These are phyloP conservation scores for Schizonepeta tenuifolia DNA, from an alignment of 257 asterid species.

Conservation along the genomic window DNA sequence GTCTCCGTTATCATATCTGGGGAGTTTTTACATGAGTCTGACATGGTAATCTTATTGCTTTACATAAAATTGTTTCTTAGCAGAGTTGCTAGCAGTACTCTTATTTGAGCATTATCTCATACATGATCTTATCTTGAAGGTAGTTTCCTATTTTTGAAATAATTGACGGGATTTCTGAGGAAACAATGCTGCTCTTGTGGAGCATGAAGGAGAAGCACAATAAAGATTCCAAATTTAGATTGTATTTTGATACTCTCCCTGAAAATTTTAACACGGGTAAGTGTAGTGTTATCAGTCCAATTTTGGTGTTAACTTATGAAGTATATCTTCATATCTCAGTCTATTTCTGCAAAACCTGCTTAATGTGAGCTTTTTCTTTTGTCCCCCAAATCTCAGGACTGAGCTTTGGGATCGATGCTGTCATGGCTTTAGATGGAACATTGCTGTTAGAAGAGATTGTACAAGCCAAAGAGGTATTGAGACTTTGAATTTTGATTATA, in stretches of 20 bases:
- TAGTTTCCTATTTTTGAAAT: constrained; percentile 71
- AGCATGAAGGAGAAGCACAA: constrained; percentile 96
- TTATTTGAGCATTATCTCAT: constrained; percentile 23
- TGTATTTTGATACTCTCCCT: constrained; percentile 80
- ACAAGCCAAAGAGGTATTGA: constrained; percentile 89
- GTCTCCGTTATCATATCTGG: constrained; percentile 71
- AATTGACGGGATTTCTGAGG: constrained; percentile 73
- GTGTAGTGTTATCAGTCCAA: constrained; percentile 23
- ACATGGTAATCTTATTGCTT: constrained; percentile 57
- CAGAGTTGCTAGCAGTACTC: constrained; percentile 3
- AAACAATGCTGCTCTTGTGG: constrained; percentile 94
- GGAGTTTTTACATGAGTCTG: constrained; percentile 59
- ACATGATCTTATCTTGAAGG: constrained; percentile 45
- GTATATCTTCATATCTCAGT: neutral
- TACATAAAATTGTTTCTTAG: constrained; percentile 12
- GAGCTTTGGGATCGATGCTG: constrained; percentile 82
- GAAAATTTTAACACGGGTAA: constrained; percentile 76
- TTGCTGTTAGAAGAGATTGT: constrained; percentile 87
- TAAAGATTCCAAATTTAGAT: constrained; percentile 57
- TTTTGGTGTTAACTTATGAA: constrained; percentile 8
- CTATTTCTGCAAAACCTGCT: neutral
- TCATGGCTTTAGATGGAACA: constrained; percentile 94
- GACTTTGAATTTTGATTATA: constrained; percentile 15
- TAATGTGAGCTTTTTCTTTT: neutral
- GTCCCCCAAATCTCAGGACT: constrained; percentile 58